Evolutionary conservation across 2,329 filamentous ascomycete species (phyloP), one percentile per base, ranked within the genome.

Genomic region (Ascocoryne sarcoides): DNA sequence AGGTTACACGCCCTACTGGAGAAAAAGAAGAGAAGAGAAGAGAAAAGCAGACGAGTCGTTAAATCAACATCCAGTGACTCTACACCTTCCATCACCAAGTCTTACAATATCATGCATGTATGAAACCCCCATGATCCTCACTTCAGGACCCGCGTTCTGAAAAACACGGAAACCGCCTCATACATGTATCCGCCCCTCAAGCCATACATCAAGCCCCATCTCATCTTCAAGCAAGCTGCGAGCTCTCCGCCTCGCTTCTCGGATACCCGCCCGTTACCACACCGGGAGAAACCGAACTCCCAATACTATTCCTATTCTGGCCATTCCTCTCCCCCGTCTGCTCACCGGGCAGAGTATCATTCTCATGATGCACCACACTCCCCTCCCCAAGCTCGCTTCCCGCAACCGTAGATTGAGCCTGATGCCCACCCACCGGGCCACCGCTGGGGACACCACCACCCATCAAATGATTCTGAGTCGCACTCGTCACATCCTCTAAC

Each of bases 401-500:
- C 4, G 23, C 45, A 17, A 37, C 36, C 3, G 37, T 41, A 23
- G 20, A 36, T 14, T 43, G 38, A 8, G 37, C 40, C 14, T 50
- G 47, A 9, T 32, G n/a, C n/a, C n/a, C n/a, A n/a, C n/a, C n/a
- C n/a, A n/a, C n/a, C n/a, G n/a, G n/a, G 23, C 12, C 12, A 12
- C 12, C 12, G 23, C 12, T 26, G 23, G 12, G 7, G 23, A 26
- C 32, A 7, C 17, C 10, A 17, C 10, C 31, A 33, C 46, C 44
- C 45, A 52, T 48, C 31, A 52, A 23, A 26, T 47, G 50, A 5
- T 29, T 30, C 5, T 46, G 43, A 3, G 51, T 32, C 7, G 52
- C 52, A 39, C 43, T 39, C 16, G 48, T 42, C 10, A 57, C 49
- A 36, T 60, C 53, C 20, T 58, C 57, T 17, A 54, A 37, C 21